Evolutionary conservation across 208 protist species (phyloP), one percentile per base, ranked within the genome.

Genomic region (Leishmania braziliensis): DNA sequence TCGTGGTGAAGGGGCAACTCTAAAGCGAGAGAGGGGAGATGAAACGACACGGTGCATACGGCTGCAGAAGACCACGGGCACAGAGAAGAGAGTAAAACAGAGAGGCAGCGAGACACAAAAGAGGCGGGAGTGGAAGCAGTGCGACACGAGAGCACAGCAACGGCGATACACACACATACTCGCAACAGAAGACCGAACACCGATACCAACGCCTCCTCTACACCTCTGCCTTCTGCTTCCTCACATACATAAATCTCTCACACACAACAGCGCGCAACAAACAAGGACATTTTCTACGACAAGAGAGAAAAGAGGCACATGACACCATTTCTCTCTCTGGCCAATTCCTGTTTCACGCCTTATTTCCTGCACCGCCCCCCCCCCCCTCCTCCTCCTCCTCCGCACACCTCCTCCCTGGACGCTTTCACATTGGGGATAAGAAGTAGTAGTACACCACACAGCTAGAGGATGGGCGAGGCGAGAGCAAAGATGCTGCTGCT

Each of bases 301-400:
- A 50, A 50, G 75, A 78, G 56, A 63, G 36, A 50, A 20, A 43
- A 78, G 26, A 65, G 43, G 20, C 26, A 65, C 75, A 70, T n/a
- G 26, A 29, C 71, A 43, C 33, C 71, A 75, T 43, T 50, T n/a
- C 33, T 20, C 71, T 75, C 8, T 18, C n/a, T 75, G 50, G 46
- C 9, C 43, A 51, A n/a, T 29, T 8, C 43, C 18, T 6, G 20
- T n/a, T 36, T n/a, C 0, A 50, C 53, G 43, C 20, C 23, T 43
- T 51, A 51, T 9, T 33, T 10, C 68, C 68, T 23, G 43, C 68
- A 26, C 43, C 9, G 26, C 33, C 20, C 43, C 14, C n/a, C n/a
- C n/a, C n/a, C n/a, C n/a, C n/a, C 62, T 39, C 29, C 62, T 66
- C 23, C 29, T 16, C 62, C 62, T 23, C 29, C 62, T 68, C 36